Evolutionary conservation across 2,329 filamentous ascomycete species (phyloP), one percentile per base, ranked within the genome.

Genomic region (Talaromyces pinophilus): DNA sequence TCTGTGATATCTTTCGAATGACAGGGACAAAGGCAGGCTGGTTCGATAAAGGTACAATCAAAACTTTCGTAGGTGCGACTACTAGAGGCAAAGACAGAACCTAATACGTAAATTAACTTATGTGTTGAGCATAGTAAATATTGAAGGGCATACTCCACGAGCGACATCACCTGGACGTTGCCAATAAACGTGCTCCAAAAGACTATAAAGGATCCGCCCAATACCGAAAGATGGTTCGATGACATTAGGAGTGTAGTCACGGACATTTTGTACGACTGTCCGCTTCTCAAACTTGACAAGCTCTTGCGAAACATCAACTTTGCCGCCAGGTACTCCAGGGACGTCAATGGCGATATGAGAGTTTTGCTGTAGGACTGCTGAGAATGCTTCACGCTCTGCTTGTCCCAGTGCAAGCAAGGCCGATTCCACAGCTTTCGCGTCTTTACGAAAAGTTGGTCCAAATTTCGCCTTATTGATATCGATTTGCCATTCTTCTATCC

Each of bases 161-260:
- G 92, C 89, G 78, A 95, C 92, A 72, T 94, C 91, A 69, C 87
- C 89, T 71, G 88, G 89, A 70, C 95, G 91, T 62, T 89, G 92
- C 94, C 95, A 98, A 87, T 93, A 98, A 77, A 87, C 89, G 81
- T 99, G 95, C 83, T 98, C 95, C 76, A 96, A 91, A 73, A 98
- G 83, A 67, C 91, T 89, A 83, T 97, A 97, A 67, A 98, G 83
- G 69, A 98, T 97, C 72, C 94, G 88, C 67, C 94, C 94, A 75
- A 98, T 96, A 84, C 94, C 94, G 74, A 98, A 98, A 0, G 94
- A 97, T 1, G 94, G 95, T 82, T 98, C 94, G 73, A 98, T 96
- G 60, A 96, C 92, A 76, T 97, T 97, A 67, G 94, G 94, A 1
- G 90, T 95, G 82, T 92, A 99, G 77, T 97, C 93, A 73, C 95